Base-by-base conservation (phyloP, 148 eudicot species). In the Rhododendron ferrugineum region DNA sequence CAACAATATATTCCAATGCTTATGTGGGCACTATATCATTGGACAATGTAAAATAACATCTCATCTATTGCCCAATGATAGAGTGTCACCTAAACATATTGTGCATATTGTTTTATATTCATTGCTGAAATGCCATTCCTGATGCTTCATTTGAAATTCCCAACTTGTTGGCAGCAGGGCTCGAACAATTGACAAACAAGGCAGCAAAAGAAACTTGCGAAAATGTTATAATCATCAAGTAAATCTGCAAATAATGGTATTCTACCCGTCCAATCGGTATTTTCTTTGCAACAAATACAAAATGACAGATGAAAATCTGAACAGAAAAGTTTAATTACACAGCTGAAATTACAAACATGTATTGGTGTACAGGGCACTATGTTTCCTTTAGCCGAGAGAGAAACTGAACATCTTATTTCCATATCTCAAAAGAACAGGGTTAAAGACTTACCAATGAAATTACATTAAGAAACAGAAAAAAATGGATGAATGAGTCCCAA, bases 351-450 rank as follows among this genome's bases (percentile, higher is more conserved):
- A 73, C 60, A 81, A 36, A 30, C 26, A 79, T 50, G 72, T 81
- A 58, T 22, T 56, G 23, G 60, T 58, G 70, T 11, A 32, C 16
- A 81, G 2, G 9, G 7, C 60, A 28, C 20, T 28, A 20, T 2
- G 62, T 22, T 52, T 47, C 42, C 49, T 62, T 75, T 13, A 37
- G 40, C 82, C 23, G n/a, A 77, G 50, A 30, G 28, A 9, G 49
- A 58, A 60, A n/a, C 75, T 32, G n/a, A 49, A 42, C 44, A 82
- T 42, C 85, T 82, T 83, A 86, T 86, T 86, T 36, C 40, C 79
- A 34, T 79, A 75, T 83, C 85, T 83, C 30, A 66, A 86, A 86
- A 86, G 83, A 86, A 86, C 84, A 40, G 78, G 82, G 81, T 73
- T 73, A 68, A 37, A 86, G 66, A 88, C 36, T 68, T 66, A 32